Base-by-base conservation (phyloP, 306 rosid genomes). In the Lagenaria siceraria region DNA sequence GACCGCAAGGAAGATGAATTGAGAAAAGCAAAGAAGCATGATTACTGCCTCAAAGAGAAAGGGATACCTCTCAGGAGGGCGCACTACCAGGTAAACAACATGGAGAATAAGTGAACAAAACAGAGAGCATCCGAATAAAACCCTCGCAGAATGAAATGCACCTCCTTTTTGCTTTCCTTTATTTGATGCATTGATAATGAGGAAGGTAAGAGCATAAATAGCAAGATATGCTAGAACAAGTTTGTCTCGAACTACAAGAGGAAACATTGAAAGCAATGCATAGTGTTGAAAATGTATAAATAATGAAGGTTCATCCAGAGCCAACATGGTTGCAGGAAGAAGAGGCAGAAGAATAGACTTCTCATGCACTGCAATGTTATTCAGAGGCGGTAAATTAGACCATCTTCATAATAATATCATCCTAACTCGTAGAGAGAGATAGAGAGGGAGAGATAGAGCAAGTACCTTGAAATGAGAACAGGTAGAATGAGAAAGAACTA, bases 401-500 rank as follows among this genome's bases (percentile, higher is more conserved):
- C 1, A 31, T 53, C 19, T 53, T 74, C 51, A 74, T 24, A 54
- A 6, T 10, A 22, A 74, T 8, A 10, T 36, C 33, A 31, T 52
- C 63, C 52, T 18, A 33, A 21, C 42, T 24, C 3, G 11, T n/a
- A 4, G 12, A 22, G 62, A 33, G 42, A 74, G 31, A 43, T 22
- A 49, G 15, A 17, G 55, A 4, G 18, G 21, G 51, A 27, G 51
- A 63, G 31, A 43, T 22, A 15, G 60, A 6, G 36, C 49, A 68
- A 65, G 61, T 78, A 86, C 97, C 98, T 95, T 92, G 98, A 84
- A 90, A 95, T 65, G 98, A 95, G 85, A 92, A 95, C 65, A 92
- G 74, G 85, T 92, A 95, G 85, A 95, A 95, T 9, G 98, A 85
- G 61, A 92, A 83, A 69, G 97, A 87, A 82, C 97, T 78, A 64